These are phyloP conservation scores for Capronia coronata DNA, from an alignment of 2,329 filamentous ascomycete genomes.

Conservation along the genomic window DNA sequence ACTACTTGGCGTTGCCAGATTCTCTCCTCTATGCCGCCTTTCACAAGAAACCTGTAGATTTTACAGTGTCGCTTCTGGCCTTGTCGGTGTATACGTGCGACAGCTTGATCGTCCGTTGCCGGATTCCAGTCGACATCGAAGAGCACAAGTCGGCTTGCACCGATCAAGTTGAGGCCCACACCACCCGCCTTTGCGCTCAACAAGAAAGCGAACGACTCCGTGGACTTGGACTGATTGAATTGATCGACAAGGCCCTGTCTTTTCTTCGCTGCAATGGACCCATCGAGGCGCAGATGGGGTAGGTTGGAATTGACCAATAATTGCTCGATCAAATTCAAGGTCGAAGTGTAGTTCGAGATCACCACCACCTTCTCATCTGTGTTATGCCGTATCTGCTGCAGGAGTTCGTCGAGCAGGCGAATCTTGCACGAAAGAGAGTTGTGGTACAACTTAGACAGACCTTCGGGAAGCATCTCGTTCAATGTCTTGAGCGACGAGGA, in stretches of 20 bases:
- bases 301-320: constrained; percentile 56
- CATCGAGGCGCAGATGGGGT: constrained; percentile 62
- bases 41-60: constrained; percentile 63
- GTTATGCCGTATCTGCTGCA: constrained; percentile 54
- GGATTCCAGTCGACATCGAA: constrained; percentile 75
- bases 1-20: constrained; percentile 68
- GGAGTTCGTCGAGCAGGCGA: constrained; percentile 58
- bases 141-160: constrained; percentile 62
- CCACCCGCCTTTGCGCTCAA: constrained; percentile 68
- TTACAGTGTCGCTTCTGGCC: constrained; percentile 62
- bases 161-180: constrained; percentile 63
- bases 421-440: constrained; percentile 59
- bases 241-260: constrained; percentile 62
- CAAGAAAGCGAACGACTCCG: constrained; percentile 60
- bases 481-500: constrained; percentile 43
- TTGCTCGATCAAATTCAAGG: constrained; percentile 59
- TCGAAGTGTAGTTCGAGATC: constrained; percentile 70
- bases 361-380: constrained; percentile 66
- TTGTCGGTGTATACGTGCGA: constrained; percentile 67
- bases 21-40: constrained; percentile 65
- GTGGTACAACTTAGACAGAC: constrained; percentile 48
- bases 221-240: constrained; percentile 57
- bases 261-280: constrained; percentile 57
- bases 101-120: constrained; percentile 65
- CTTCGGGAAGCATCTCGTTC: constrained; percentile 50